Evolutionary conservation across 495 filamentous ascomycete genomes (phyloP), one percentile per base, ranked within the genome.

Genomic region (Xylaria palmicola): DNA sequence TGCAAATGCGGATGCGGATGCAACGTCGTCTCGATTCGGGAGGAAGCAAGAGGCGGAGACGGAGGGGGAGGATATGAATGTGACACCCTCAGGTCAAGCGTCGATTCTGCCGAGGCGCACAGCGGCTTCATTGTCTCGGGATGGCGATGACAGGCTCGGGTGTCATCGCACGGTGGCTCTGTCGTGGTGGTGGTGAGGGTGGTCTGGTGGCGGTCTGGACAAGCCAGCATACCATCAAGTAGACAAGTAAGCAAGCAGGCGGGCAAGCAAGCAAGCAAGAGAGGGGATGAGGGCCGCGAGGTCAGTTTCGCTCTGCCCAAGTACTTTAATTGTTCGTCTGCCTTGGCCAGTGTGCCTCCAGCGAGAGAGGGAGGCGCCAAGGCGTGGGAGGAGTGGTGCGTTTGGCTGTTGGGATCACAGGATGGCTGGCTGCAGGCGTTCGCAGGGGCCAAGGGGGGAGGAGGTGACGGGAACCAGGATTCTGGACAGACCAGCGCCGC

Each of bases 41-140:
- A 63, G 54, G 57, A 52, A 27, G 26, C 36, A 34, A 17, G 54
- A 45, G 30, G 36, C 32, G 20, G 39, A 36, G 22, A 29, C 30
- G 26, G 43, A 26, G 15, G 49, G 36, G 13, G 47, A 12, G 57
- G 39, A 32, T 40, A 58, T 60, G 60, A 56, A 64, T 62, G 69
- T 63, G 66, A 65, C 67, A 69, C 69, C 67, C 62, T 67, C 59
- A 65, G 63, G 67, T 64, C 65, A 67, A 69, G 64, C 66, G 69
- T 66, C 69, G 63, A 65, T 62, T 64, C 53, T 64, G 52, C 65
- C 65, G 69, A 73, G 65, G 69, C 68, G 65, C 72, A 40, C 49
- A 61, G 67, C 76, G 67, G 76, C 77, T 74, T 80, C 79, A 80
- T 81, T 64, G 73, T 81, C 70, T 73, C 76, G 68, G 70, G 63